Base-by-base conservation (phyloP, 805 yeast species). In the Candida verbasci region DNA sequence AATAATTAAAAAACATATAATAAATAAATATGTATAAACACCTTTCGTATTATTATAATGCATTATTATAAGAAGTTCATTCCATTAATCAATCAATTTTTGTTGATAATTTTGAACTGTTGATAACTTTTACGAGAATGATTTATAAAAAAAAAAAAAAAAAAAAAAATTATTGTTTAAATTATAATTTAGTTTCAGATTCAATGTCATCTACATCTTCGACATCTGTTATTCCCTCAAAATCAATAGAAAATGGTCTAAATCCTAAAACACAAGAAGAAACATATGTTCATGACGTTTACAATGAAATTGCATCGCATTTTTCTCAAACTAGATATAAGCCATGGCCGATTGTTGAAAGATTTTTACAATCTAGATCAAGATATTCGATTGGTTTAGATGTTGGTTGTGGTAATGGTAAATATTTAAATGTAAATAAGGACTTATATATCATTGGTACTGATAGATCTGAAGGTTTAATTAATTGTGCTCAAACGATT, bases 381-480 rank as follows among this genome's bases (percentile, higher is more conserved):
- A 61, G 62, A 5, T 82, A 86, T 29, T 62, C 81, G 1, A 43
- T 91, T 0, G 98, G 98, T 1, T 68, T 88, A 20, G 98, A 93
- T 61, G 86, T 91, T 15, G 98, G 98, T 0, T 91, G 97, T 58
- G 98, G 98, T 3, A 93, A 93, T 56, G 98, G 98, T 2, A 93
- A 93, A 54, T 93, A 93, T 54, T 57, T 91, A 27, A 74, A 73
- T 2, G 73, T 88, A 9, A 89, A 91, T 56, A 66, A 72, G 7
- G 70, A 82, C 30, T 56, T 91, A 3, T 81, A 57, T 50, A 70
- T 89, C 20, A 56, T 91, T 12, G 97, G 96, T 26, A 77, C 71
- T 37, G 91, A 82, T 44, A 69, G 82, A 36, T 84, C 93, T 1
- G 74, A 73, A 31, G 89, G 91, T 0, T 60, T 85, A 25, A 70